phyloP scores from a whole-genome alignment of 139 green algal species.

The Ettlia oleoabundans region DNA sequence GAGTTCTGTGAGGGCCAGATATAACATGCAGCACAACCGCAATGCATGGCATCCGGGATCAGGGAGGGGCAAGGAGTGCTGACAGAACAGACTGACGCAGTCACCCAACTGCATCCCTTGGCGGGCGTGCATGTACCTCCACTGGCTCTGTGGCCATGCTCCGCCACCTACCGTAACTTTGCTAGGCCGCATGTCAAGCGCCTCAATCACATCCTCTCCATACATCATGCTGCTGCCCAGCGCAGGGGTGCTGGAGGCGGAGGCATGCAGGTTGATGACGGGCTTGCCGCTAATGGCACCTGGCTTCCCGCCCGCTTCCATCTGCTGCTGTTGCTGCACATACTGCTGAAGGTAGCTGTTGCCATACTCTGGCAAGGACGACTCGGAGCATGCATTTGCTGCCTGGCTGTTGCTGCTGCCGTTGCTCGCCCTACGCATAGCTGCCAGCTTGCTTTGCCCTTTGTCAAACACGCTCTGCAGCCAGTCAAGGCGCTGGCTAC shows the following conservation, averaged over 20 bases:
- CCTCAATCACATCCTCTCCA: background rate
- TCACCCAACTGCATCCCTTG: too few species aligned
- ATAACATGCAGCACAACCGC: too few species aligned
- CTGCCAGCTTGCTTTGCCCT: background rate
- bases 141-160: background rate
- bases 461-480: constrained; percentile 32
- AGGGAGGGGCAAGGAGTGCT: too few species aligned
- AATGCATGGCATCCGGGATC: too few species aligned
- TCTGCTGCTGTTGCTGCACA: constrained; percentile 4
- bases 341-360: constrained; percentile 7
- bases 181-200: constrained; percentile 21
- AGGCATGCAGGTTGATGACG: constrained; percentile 20
- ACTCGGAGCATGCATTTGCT: background rate
- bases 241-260: background rate
- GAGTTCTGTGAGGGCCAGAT: too few species aligned
- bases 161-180: constrained; percentile 4
- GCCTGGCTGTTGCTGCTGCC: background rate
- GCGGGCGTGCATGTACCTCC: too few species aligned
- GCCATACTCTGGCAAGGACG: background rate
- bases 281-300: background rate
- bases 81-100: too few species aligned
- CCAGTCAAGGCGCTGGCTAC: constrained; percentile 5
- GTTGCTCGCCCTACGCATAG: background rate
- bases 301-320: background rate
- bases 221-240: background rate